Evolutionary conservation across 441 rosid genomes (phyloP), one percentile per base, ranked within the genome.

Genomic region (Jatropha podagrica): DNA sequence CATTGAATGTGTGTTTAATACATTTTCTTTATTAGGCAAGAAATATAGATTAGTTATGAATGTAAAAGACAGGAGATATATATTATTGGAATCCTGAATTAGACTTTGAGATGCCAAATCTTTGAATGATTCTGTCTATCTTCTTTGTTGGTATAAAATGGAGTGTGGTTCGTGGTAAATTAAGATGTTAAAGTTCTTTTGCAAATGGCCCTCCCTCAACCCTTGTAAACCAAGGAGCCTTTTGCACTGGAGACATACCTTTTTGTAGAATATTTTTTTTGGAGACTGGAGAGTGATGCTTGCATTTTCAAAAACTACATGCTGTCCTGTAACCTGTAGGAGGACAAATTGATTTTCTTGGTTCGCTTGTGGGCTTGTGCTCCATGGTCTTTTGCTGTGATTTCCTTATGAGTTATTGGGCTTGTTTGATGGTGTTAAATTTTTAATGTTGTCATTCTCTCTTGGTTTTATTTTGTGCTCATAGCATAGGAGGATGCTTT

Each of bases 101-200:
- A 40, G 18, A 65, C 68, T 18, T 63, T 40, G 55, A 66, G 37
- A 66, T 66, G n/a, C 27, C 55, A 66, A 66, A 66, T 1, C 38
- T 44, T 66, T 65, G 5, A 12, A 26, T 23, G 27, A 44, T 46
- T 65, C 38, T 46, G 10, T 46, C 13, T 66, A 11, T 5, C 23
- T 20, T 66, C 51, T 65, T 65, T 65, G 46, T 65, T 65, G 51
- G 17, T 42, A 38, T 6, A 12, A 0, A 15, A 52, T 55, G n/a
- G 23, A 18, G 60, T 5, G 23, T 17, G 26, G 2, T 20, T 65
- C 32, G 51, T 23, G 18, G 38, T 23, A 46, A 48, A 66, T n/a
- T 20, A n/a, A 46, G 70, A 2, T 23, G 40, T 26, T 66, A 20
- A 44, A 66, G 38, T 14, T 48, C 60, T 55, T 55, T n/a, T 55